Base-by-base conservation (phyloP, 73 alveolate genomes). In the Tetrahymena borealis region DNA sequence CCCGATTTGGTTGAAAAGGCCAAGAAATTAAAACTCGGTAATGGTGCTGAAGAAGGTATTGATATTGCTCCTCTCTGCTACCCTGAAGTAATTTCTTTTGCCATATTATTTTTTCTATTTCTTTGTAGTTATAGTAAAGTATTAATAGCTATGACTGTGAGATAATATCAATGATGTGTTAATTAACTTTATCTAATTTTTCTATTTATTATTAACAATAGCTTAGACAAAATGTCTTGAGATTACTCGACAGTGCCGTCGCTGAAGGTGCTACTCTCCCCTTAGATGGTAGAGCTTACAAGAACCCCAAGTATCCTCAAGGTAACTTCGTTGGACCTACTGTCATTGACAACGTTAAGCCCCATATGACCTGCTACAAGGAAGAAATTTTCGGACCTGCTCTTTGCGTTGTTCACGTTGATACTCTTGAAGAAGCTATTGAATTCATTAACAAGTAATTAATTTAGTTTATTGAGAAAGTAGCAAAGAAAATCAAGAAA, bases 341-440 rank as follows among this genome's bases (percentile, higher is more conserved):
- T 31, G 94, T 98, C 90, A 95, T 98, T 78, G 99, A 96, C 40
- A 94, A 97, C 78, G 99, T 96, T 93, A 94, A 92, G 40, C 94
- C 96, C 33, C 96, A 96, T 38, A 97, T 94, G 97, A 95, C 91
- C 78, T 79, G 95, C 24, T 97, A 97, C 90, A 78, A 97, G 24
- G 97, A 98, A 39, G 99, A 98, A 93, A 96, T 98, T 40, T 98
- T 98, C 93, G 99, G 99, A 38, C 99, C 99, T 4, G 99, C 96
- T 36, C 93, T 97, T 94, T 91, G 91, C 85, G 79, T 97, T 32
- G 96, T 98, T 77, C 94, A 96, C 78, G 98, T 94, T 79, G 97
- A 98, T 92, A 94, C 99, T 11, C 94, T 97, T 31, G 97, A 96
- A n/a, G 98, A 97, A 39, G 99, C 99, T 42, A 94, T 98, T 78